Conservation (phyloP, 495 filamentous ascomycete genomes). For the Xylaria curta region DNA sequence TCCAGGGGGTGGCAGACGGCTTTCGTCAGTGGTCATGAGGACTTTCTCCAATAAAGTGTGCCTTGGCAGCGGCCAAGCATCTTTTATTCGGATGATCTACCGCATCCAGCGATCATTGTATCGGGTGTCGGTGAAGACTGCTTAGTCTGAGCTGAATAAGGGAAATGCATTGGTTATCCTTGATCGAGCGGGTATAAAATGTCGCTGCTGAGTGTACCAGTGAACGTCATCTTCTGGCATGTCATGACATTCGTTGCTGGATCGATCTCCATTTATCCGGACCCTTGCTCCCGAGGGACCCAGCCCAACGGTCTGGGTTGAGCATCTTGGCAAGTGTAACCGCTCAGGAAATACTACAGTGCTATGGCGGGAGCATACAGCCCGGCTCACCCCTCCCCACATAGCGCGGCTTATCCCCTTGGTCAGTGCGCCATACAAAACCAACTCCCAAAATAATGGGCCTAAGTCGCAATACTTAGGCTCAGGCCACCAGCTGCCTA, state of each 20-base stretch:
- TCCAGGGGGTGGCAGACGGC: background rate
- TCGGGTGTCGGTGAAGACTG: slow-evolving; percentile 24
- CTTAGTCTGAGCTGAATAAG: slow-evolving; percentile 28
- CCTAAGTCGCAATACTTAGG: too few relatives aligned
- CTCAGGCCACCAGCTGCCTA: too few relatives aligned
- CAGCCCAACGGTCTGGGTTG: slow-evolving; percentile 32
- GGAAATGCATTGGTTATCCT: slow-evolving; percentile 18
- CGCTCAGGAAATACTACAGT: slow-evolving; percentile 12
- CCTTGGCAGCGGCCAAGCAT: slow-evolving; percentile 19
- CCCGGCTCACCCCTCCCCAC: too few relatives aligned
- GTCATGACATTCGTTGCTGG: slow-evolving; percentile 14
- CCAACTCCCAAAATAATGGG: too few relatives aligned
- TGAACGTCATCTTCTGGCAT: slow-evolving; percentile 25
- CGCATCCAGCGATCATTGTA: slow-evolving; percentile 24
- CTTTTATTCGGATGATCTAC: slow-evolving; percentile 24
- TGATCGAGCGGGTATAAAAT: slow-evolving; percentile 22
- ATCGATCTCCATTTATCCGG: slow-evolving; percentile 30
- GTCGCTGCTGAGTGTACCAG: slow-evolving; percentile 16
- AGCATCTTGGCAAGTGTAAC: slow-evolving; percentile 24
- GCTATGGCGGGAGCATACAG: too few relatives aligned
- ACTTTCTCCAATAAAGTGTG: slow-evolving; percentile 14
- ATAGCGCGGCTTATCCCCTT: too few relatives aligned
- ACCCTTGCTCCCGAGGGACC: slow-evolving; percentile 26
- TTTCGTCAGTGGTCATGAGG: slow-evolving; percentile 18
- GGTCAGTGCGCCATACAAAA: too few relatives aligned